phyloP scores from a whole-genome alignment of 2,329 filamentous ascomycete genomes.

The Teratosphaeria nubilosa region DNA sequence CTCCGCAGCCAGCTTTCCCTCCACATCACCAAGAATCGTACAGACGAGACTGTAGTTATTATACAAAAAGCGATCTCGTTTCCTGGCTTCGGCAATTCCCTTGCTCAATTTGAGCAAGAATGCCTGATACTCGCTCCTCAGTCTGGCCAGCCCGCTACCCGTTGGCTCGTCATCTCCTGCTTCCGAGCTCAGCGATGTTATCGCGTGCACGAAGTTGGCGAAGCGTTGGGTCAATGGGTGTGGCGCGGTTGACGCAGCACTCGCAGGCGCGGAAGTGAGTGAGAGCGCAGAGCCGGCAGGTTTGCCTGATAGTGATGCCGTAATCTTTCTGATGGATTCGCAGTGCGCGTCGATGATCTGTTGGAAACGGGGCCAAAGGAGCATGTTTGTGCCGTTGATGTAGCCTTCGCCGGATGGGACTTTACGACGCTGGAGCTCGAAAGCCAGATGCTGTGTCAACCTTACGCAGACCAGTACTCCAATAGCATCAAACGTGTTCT shows the following conservation, averaged over 20 bases:
- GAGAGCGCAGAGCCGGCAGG: conserved; percentile 44
- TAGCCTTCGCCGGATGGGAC: conserved; percentile 83
- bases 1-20: conserved; percentile 63
- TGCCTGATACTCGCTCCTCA: conserved; percentile 72
- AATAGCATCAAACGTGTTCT: conserved; percentile 70
- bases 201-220: conserved; percentile 79
- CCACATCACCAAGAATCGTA: conserved; percentile 69
- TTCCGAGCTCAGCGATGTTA: conserved; percentile 74
- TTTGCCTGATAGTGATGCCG: conserved; percentile 37
- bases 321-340: conserved; percentile 63
- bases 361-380: conserved; percentile 92
- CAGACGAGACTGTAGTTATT: conserved; percentile 95
- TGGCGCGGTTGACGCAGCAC: conserved; percentile 65
- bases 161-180: conserved; percentile 92
- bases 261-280: conserved; percentile 44
- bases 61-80: conserved; percentile 77
- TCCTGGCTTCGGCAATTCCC: conserved; percentile 64
- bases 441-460: conserved; percentile 86
- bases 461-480: conserved; percentile 86
- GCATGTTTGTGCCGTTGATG: conserved; percentile 90
- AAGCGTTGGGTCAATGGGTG: conserved; percentile 93
- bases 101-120: conserved; percentile 73
- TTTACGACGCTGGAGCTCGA: conserved; percentile 84
- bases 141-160: conserved; percentile 62
- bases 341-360: conserved; percentile 87